phyloP scores from a whole-genome alignment of 139 green algal genomes.

The Asterochloris erici region DNA sequence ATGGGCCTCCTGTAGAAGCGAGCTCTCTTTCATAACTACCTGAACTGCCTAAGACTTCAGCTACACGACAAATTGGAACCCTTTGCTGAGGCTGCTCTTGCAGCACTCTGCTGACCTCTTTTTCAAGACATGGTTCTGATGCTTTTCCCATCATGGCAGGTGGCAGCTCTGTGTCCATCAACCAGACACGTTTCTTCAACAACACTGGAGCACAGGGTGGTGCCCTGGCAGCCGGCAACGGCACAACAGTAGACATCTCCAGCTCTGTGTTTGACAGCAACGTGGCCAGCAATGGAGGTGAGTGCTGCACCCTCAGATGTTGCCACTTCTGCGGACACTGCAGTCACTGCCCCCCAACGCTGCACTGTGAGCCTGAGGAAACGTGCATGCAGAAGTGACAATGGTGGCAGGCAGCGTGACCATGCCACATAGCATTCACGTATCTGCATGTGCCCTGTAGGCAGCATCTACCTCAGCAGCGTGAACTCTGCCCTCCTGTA shows the following conservation, averaged over 20 bases:
- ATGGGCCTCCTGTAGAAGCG: background rate
- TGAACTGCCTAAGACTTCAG: background rate
- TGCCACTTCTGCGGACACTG: no score
- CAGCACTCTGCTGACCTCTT: background rate
- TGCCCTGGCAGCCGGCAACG: slow-evolving; percentile 8
- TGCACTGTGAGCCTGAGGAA: no score
- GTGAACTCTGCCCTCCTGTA: background rate
- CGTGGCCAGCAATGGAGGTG: slow-evolving; percentile 5
- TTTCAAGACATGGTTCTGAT: background rate
- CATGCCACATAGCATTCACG: background rate
- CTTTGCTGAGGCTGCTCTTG: background rate
- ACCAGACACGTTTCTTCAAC: background rate
- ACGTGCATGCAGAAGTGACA: no score
- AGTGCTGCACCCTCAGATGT: no score
- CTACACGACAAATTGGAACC: background rate
- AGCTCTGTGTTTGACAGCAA: background rate
- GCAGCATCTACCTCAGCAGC: background rate
- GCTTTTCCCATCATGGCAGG: background rate
- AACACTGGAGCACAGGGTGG: slow-evolving; percentile 9
- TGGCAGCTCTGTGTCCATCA: slow-evolving; percentile 1
- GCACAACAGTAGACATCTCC: background rate
- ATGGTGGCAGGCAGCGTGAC: no score
- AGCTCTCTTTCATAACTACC: background rate
- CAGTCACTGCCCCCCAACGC: no score
- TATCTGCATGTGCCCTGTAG: slow-evolving; percentile 3